Conservation (phyloP, 1,284 basidiomycete species). For the Bjerkandera adusta region DNA sequence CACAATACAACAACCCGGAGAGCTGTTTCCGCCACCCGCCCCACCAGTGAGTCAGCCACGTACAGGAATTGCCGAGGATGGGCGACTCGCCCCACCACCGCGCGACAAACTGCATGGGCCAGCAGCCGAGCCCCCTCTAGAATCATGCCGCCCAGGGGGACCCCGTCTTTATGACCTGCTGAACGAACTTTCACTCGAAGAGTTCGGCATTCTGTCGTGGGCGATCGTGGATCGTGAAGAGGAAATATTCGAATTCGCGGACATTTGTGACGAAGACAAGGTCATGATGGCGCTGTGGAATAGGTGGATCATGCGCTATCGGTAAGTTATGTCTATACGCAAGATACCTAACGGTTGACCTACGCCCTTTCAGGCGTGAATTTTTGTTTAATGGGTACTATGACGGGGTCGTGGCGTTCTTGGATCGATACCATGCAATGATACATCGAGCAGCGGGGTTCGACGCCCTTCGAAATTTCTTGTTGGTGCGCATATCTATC, state of each 20-base stretch:
- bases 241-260: slow-evolving; percentile 65
- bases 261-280: slow-evolving; percentile 69
- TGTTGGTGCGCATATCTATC: slow-evolving; percentile 46
- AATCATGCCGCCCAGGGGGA: slow-evolving; percentile 65
- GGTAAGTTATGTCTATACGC: slow-evolving; percentile 36
- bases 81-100: slow-evolving; percentile 49
- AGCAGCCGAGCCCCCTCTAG: slow-evolving; percentile 9
- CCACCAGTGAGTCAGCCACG: not conserved
- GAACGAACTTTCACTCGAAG: slow-evolving; percentile 51
- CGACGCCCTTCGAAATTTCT: slow-evolving; percentile 56
- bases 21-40: not conserved
- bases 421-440: slow-evolving; percentile 58
- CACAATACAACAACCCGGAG: too few species aligned
- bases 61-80: slow-evolving; percentile 13
- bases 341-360: not conserved
- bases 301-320: slow-evolving; percentile 65
- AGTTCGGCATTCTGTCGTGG: slow-evolving; percentile 66
- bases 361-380: slow-evolving; percentile 32
- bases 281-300: slow-evolving; percentile 74
- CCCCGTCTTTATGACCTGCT: slow-evolving; percentile 63
- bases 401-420: slow-evolving; percentile 48
- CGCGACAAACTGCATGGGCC: slow-evolving; percentile 41
- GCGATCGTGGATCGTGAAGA: slow-evolving; percentile 66
- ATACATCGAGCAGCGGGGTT: slow-evolving; percentile 69
- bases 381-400: slow-evolving; percentile 54